Conservation (phyloP, 805 yeast species). For the Suhomyces prunicola region DNA sequence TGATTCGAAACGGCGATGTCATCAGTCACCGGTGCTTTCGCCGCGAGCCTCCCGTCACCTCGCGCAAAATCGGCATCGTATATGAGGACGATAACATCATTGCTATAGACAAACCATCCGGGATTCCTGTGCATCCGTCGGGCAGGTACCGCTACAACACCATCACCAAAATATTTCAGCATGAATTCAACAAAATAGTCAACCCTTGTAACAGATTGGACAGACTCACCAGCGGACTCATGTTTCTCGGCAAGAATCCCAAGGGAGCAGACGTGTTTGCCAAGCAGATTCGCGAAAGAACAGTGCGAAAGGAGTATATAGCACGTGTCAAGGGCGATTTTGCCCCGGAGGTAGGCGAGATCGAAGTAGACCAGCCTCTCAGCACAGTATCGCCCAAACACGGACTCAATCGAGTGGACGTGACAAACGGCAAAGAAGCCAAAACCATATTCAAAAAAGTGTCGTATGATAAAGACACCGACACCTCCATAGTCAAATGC, state of each 20-base stretch:
- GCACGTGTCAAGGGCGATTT: constrained; percentile 88
- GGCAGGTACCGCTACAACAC: constrained; percentile 78
- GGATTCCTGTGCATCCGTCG: constrained; percentile 94
- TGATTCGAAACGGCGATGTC: constrained; percentile 77
- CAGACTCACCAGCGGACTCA: constrained; percentile 85
- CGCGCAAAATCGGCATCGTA: constrained; percentile 60
- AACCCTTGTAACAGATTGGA: constrained; percentile 87
- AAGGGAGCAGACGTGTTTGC: constrained; percentile 75
- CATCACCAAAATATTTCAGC: constrained; percentile 71
- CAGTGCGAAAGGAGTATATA: constrained; percentile 76
- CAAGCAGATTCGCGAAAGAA: constrained; percentile 66
- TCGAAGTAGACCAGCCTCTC: constrained; percentile 65
- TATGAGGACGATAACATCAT: constrained; percentile 71
- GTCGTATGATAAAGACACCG: constrained; percentile 56
- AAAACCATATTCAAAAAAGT: constrained; percentile 65
- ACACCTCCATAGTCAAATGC: constrained; percentile 73
- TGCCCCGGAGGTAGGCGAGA: constrained; percentile 46
- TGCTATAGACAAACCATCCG: constrained; percentile 90
- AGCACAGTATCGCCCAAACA: constrained; percentile 70
- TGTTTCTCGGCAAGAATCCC: constrained; percentile 85
- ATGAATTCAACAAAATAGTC: constrained; percentile 61
- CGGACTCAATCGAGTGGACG: constrained; percentile 56
- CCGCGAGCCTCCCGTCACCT: constrained; percentile 83
- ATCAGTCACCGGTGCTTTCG: constrained; percentile 77
- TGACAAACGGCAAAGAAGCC: constrained; percentile 62